These are phyloP conservation scores for Amauroascus verrucosus DNA, from an alignment of 2,329 filamentous ascomycete genomes.

Conservation along the genomic window DNA sequence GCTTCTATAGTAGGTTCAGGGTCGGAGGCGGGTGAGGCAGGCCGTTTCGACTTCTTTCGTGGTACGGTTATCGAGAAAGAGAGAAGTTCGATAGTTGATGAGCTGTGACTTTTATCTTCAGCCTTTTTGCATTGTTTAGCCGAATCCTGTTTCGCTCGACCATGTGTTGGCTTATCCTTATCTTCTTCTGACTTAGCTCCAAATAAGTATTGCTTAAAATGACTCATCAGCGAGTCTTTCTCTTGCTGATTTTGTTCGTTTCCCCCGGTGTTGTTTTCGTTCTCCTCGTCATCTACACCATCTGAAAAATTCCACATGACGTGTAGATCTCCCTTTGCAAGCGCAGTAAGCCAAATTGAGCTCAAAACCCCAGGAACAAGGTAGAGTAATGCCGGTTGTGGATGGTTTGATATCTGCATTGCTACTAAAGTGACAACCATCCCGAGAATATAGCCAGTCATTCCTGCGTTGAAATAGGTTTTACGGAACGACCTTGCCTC, in stretches of 20 bases:
- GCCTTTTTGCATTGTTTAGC: background rate
- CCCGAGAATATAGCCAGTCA: slow-evolving; percentile 66
- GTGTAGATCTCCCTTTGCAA: slow-evolving; percentile 58
- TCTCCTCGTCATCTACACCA: slow-evolving; percentile 38
- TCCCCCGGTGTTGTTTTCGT: background rate
- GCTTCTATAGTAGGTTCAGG: background rate
- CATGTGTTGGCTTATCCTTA: background rate
- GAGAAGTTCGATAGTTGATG: slow-evolving; percentile 19
- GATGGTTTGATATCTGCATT: slow-evolving; percentile 67
- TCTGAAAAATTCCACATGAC: slow-evolving; percentile 79
- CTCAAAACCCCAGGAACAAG: slow-evolving; percentile 76
- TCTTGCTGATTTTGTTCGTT: background rate
- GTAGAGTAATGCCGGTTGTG: slow-evolving; percentile 84
- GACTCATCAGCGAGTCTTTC: background rate
- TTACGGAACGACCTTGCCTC: slow-evolving; percentile 56
- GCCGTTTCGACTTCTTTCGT: slow-evolving; percentile 12
- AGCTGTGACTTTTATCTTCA: background rate
- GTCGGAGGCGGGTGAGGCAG: background rate
- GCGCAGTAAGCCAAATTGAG: slow-evolving; percentile 63
- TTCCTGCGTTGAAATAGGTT: slow-evolving; percentile 69
- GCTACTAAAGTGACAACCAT: slow-evolving; percentile 67
- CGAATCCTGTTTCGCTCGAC: background rate
- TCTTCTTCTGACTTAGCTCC: background rate
- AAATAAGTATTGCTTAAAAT: background rate
- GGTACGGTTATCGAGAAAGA: slow-evolving; percentile 28